phyloP scores from a whole-genome alignment of 108 stramenopile genomes.

The Pseudonitzschia delicatissima region DNA sequence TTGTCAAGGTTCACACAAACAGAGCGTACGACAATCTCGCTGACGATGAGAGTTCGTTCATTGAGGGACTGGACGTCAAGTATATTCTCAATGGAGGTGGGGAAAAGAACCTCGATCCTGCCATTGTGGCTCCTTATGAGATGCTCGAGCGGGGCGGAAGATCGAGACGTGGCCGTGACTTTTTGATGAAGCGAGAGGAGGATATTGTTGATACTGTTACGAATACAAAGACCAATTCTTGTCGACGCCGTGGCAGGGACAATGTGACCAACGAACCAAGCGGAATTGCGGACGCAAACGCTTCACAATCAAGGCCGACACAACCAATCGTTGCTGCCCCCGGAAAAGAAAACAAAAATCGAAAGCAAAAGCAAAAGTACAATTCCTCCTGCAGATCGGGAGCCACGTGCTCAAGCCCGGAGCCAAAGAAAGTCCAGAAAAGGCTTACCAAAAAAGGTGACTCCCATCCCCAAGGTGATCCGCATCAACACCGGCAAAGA shows the following conservation, averaged over 20 bases:
- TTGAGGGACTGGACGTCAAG: conserved; percentile 44
- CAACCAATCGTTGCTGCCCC: neutral
- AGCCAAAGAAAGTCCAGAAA: neutral
- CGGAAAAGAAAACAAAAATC: too few species aligned
- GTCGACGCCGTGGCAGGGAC: neutral
- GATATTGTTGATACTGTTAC: conserved; percentile 17
- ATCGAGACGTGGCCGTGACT: conserved; percentile 36
- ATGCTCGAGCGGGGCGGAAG: conserved; percentile 28
- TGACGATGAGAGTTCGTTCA: conserved; percentile 15
- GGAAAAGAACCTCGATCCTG: conserved; percentile 40
- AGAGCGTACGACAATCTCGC: too few species aligned
- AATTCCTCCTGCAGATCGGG: too few species aligned
- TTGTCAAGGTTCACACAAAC: conserved; percentile 29
- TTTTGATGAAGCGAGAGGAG: conserved; percentile 25
- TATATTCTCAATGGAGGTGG: conserved; percentile 32
- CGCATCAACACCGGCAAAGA: neutral
- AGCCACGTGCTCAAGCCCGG: neutral
- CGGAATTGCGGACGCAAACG: neutral
- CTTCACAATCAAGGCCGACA: too few species aligned
- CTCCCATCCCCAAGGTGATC: conserved; percentile 15
- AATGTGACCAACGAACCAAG: neutral
- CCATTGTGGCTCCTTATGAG: conserved; percentile 28
- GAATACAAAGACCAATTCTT: conserved; percentile 1
- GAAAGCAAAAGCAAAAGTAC: conserved; percentile 2
- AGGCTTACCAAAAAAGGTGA: neutral